phyloP scores from a whole-genome alignment of 2,329 filamentous ascomycete genomes.

The Mollisiaceae sp. region DNA sequence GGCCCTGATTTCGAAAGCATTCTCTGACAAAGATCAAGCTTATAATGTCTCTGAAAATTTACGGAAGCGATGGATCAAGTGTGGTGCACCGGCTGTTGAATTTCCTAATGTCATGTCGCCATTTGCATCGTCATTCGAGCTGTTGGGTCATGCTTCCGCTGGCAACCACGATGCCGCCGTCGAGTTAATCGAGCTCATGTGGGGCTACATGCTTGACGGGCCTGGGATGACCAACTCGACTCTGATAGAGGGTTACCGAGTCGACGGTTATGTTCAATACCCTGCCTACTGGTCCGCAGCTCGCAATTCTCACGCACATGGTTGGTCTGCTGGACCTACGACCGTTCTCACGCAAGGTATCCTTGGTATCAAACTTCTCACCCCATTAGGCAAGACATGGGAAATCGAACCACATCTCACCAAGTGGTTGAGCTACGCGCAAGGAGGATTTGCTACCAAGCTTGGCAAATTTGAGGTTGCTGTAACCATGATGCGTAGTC shows the following conservation, averaged over 20 bases:
- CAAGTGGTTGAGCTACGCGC: constrained; percentile 44
- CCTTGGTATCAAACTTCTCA: constrained; percentile 48
- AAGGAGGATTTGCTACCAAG: constrained; percentile 46
- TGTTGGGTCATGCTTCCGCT: constrained; percentile 51
- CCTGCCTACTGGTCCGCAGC: constrained; percentile 35
- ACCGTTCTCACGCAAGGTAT: constrained; percentile 51
- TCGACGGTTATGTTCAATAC: constrained; percentile 47
- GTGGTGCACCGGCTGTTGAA: constrained; percentile 54
- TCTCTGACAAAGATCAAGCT: constrained; percentile 37
- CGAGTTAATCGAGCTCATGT: constrained; percentile 52
- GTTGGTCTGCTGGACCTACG: constrained; percentile 54
- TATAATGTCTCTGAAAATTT: constrained; percentile 33
- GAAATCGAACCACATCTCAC: constrained; percentile 47
- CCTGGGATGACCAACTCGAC: constrained; percentile 47
- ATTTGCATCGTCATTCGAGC: constrained; percentile 53
- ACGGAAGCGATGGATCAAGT: constrained; percentile 46
- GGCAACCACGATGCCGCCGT: constrained; percentile 47
- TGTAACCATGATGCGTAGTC: constrained; percentile 26
- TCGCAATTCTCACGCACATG: constrained; percentile 53
- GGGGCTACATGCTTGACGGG: constrained; percentile 59
- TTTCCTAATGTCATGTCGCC: constrained; percentile 53
- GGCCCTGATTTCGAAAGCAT: constrained; percentile 46
- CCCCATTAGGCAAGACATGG: constrained; percentile 46
- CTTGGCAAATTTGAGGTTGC: constrained; percentile 45
- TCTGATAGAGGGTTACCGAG: constrained; percentile 45